A percentile compares a stretch with the other conserved stretches of the same genome.
Evolutionary conservation across 2,329 filamentous ascomycete genomes (phyloP).

Genomic region (Hymenoscyphus linearis): DNA sequence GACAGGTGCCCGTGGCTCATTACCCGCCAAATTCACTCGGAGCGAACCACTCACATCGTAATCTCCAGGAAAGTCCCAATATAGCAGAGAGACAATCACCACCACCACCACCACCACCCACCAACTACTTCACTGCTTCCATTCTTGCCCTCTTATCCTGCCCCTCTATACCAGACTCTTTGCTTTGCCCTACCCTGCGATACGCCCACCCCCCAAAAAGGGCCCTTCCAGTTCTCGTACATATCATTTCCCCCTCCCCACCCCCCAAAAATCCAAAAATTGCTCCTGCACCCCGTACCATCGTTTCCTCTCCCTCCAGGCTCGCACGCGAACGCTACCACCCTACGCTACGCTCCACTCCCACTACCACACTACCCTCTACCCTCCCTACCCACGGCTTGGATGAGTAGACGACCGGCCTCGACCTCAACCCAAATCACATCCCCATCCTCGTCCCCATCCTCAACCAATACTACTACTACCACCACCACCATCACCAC

Average conservation of each 20-base stretch:
- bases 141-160: constrained; percentile 13
- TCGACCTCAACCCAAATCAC: neutral
- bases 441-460: neutral
- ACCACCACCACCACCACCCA: neutral
- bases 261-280: neutral
- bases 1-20: constrained; percentile 10
- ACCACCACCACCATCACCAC: constrained; percentile 1
- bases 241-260: neutral
- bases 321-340: neutral
- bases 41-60: constrained; percentile 21
- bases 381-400: neutral
- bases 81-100: constrained; percentile 11
- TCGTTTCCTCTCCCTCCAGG: neutral
- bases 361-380: too few species aligned
- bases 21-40: constrained; percentile 18
- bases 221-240: neutral
- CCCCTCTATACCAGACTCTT: constrained; percentile 17
- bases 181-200: constrained; percentile 8
- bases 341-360: neutral
- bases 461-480: neutral
- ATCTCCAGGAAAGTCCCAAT: constrained; percentile 18
- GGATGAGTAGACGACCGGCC: constrained; percentile 1
- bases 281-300: neutral
- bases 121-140: neutral
- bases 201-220: constrained; percentile 3